Base-by-base conservation (phyloP, 306 rosid genomes). In the Castanea crenata region DNA sequence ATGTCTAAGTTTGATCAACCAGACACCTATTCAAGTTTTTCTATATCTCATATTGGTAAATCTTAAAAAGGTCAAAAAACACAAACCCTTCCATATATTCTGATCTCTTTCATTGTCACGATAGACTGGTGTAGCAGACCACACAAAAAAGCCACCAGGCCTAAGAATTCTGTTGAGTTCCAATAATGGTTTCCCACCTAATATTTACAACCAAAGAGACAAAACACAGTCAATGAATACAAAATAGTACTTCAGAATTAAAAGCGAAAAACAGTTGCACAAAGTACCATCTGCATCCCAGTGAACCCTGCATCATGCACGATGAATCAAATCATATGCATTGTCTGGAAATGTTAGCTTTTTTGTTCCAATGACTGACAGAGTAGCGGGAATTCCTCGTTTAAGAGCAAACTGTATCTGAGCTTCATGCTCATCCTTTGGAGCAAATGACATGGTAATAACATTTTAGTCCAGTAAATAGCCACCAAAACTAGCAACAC, bases 401-500 rank as follows among this genome's bases (percentile, higher is more conserved):
- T 95, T 98, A n/a, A 93, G 76, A 77, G 99, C 99, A 84, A 95
- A 95, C 73, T 95, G 98, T 81, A 95, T 93, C 89, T 95, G 98
- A 75, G 99, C 99, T 85, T 95, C 99, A 63, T 91, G 99, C 82
- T 95, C 98, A 79, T 95, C 99, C 84, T 95, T 95, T 0, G 99
- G 98, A 32, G 97, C 98, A 82, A 95, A 89, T 31, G 99, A 95
- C 99, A 95, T 87, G 70, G 99, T 84, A 51, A 95, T 89, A 59
- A 88, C 97, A 79, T 91, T 88, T 75, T 73, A 91, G 64, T 95
- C 97, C 56, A 95, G 85, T 79, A 95, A 81, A 89, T 87, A 81
- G 54, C 97, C 99, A 69, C 99, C 99, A 76, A 95, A 95, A 87
- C 99, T 95, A 80, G 98, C 99, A 80, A 95, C 99, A 8, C 99